phyloP scores from a whole-genome alignment of 106 monocot genomes.

The Ottelia alismoides region DNA sequence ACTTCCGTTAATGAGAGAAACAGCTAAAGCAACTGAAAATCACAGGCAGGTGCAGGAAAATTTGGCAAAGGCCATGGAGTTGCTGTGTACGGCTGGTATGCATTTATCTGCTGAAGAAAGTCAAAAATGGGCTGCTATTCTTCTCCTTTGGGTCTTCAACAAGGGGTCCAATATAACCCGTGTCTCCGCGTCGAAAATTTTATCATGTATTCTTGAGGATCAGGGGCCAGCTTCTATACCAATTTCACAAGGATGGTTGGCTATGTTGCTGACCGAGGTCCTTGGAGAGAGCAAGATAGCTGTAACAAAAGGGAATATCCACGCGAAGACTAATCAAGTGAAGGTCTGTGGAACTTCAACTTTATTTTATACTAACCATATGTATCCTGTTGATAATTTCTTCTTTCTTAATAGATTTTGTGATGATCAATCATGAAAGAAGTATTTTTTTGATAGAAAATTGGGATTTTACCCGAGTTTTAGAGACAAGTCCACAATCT shows the following conservation, averaged over 20 bases:
- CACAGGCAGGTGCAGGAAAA: constrained; percentile 60
- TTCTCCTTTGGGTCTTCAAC: constrained; percentile 74
- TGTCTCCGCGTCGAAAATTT: constrained; percentile 42
- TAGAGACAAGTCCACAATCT: no score
- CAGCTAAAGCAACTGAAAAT: constrained; percentile 49
- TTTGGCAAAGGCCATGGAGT: constrained; percentile 49
- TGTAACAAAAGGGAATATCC: constrained; percentile 26
- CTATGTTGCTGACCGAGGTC: constrained; percentile 56
- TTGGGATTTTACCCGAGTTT: no score
- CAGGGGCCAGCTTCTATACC: constrained; percentile 72
- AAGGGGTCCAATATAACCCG: constrained; percentile 31
- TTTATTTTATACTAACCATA: no score
- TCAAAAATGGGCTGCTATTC: constrained; percentile 71
- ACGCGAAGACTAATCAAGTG: constrained; percentile 49
- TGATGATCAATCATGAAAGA: no score
- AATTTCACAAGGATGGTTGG: constrained; percentile 95
- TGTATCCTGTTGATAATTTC: no score
- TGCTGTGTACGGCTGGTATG: constrained; percentile 48
- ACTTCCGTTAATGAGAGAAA: constrained; percentile 66
- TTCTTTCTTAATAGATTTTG: no score
- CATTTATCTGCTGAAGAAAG: constrained; percentile 86
- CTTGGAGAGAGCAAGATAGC: constrained; percentile 44
- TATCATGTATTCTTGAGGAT: constrained; percentile 74
- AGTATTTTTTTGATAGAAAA: no score
- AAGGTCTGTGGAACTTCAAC: constrained; percentile 28